Conservation (phyloP, 495 filamentous ascomycete species). For the Parathielavia hyrcaniae region DNA sequence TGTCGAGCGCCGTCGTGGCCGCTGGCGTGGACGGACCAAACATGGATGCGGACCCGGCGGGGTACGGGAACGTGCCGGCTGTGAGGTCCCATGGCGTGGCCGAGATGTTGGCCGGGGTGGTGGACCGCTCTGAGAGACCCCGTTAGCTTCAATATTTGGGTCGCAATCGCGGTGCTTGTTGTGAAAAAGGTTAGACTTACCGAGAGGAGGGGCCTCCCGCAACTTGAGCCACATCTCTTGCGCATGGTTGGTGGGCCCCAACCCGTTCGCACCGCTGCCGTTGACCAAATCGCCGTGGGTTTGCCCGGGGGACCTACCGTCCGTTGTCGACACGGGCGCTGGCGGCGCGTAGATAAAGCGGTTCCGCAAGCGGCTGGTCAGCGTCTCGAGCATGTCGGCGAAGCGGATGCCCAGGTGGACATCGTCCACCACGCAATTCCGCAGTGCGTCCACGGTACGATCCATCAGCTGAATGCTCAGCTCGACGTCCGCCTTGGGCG, state of each 20-base stretch:
- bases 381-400: conserved; percentile 79
- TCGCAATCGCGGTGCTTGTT: background rate
- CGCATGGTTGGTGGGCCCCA: conserved; percentile 13
- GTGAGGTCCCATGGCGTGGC: conserved; percentile 51
- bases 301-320: conserved; percentile 35
- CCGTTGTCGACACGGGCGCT: conserved; percentile 26
- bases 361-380: conserved; percentile 66
- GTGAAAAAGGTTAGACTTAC: conserved; percentile 18
- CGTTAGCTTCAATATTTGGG: background rate
- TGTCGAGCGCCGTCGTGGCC: conserved; percentile 32
- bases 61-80: conserved; percentile 44
- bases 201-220: conserved; percentile 21
- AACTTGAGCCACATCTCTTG: conserved; percentile 32
- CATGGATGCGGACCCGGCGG: conserved; percentile 40
- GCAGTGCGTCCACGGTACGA: conserved; percentile 68
- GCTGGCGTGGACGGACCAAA: conserved; percentile 43
- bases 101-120: conserved; percentile 46
- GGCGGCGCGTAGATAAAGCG: conserved; percentile 61
- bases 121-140: conserved; percentile 36
- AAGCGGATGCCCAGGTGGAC: conserved; percentile 93
- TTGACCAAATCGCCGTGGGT: conserved; percentile 28
- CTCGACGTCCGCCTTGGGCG: conserved; percentile 79
- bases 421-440: conserved; percentile 85
- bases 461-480: conserved; percentile 77
- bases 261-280: conserved; percentile 25